phyloP scores from a whole-genome alignment of 1,284 basidiomycete genomes.

The Cutaneotrichosporon cyanovorans region DNA sequence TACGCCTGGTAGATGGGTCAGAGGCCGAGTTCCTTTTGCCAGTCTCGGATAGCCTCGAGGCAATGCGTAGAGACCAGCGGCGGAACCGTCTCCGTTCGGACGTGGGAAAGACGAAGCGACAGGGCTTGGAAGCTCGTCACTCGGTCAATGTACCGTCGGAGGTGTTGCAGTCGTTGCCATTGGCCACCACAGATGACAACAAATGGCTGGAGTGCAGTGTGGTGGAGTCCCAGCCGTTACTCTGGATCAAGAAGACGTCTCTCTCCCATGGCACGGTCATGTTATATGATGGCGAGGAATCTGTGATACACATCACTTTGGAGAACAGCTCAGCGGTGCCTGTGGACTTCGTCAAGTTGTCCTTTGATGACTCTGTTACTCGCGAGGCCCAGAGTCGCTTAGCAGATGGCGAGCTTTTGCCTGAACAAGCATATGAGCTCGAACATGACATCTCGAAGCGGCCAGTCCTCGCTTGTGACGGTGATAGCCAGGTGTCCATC shows the following conservation, averaged over 20 bases:
- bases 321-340: conserved; percentile 77
- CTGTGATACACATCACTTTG: conserved; percentile 64
- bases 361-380: conserved; percentile 82
- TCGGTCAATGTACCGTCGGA: background rate
- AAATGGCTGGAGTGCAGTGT: conserved; percentile 49
- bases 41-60: conserved; percentile 54
- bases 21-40: conserved; percentile 69
- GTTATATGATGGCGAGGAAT: conserved; percentile 82
- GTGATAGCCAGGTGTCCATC: conserved; percentile 49
- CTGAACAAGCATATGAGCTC: conserved; percentile 82
- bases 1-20: conserved; percentile 67
- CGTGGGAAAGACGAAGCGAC: conserved; percentile 30
- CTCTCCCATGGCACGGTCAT: conserved; percentile 84
- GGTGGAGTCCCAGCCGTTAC: conserved; percentile 73
- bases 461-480: conserved; percentile 73
- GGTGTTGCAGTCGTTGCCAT: conserved; percentile 2
- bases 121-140: conserved; percentile 29
- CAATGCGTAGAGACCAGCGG: background rate
- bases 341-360: conserved; percentile 74
- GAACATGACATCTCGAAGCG: conserved; percentile 71
- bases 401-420: conserved; percentile 66
- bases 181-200: background rate
- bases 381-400: conserved; percentile 65
- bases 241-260: conserved; percentile 77
- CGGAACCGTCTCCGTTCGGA: conserved; percentile 40